These are phyloP conservation scores for Pseudonitzschia multiseries DNA, from an alignment of 108 stramenopile genomes.

Conservation along the genomic window DNA sequence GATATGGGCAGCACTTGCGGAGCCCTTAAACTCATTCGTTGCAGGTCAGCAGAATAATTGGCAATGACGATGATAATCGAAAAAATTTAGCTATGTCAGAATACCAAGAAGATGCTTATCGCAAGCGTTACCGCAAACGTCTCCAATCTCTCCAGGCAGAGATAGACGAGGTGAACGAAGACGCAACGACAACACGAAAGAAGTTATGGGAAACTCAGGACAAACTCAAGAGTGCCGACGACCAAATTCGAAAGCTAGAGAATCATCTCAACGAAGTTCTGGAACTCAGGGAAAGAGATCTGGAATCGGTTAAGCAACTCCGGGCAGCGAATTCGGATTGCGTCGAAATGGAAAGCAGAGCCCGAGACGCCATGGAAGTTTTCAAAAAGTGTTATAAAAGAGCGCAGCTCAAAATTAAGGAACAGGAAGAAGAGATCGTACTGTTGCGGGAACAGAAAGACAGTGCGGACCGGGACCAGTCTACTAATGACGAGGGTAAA, in stretches of 20 bases:
- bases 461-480: background rate
- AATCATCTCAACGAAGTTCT: conserved; percentile 26
- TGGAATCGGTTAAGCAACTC: background rate
- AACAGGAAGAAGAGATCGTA: conserved; percentile 25
- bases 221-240: conserved; percentile 6
- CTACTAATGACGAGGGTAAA: background rate
- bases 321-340: conserved; percentile 21
- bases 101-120: conserved; percentile 5
- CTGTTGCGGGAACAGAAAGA: conserved; percentile 17
- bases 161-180: conserved; percentile 22
- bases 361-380: conserved; percentile 25
- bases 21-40: background rate
- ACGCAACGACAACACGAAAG: conserved; percentile 21
- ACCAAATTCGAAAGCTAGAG: conserved; percentile 19
- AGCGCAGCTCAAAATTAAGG: conserved; percentile 27
- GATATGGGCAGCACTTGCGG: conserved; percentile 4
- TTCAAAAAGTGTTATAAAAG: conserved; percentile 35
- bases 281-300: conserved; percentile 13
- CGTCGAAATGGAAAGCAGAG: conserved; percentile 30
- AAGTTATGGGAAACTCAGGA: conserved; percentile 30
- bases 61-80: background rate
- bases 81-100: conserved; percentile 3
- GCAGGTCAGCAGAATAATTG: background rate
- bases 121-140: background rate
- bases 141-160: conserved; percentile 19